Evolutionary conservation across 1,284 basidiomycete genomes (phyloP).

Genomic region (Sporisorium iseilematis-ciliati): DNA sequence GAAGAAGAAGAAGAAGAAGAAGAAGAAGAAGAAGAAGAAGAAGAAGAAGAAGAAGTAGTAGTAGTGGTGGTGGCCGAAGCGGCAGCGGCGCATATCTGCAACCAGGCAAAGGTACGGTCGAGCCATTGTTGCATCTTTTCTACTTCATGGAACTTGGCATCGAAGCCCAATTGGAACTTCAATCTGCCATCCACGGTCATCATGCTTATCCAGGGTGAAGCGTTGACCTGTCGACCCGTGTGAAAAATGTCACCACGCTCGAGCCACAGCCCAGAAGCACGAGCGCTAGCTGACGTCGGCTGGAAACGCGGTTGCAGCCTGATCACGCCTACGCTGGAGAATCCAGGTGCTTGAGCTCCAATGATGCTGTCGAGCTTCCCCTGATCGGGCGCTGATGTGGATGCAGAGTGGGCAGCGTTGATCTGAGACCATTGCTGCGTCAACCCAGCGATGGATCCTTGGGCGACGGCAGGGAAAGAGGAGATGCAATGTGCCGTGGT

Average conservation of each 20-base stretch:
- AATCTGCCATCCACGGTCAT: slow-evolving; percentile 32
- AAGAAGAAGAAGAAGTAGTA: neutral
- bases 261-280: slow-evolving; percentile 22
- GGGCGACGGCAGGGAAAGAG: slow-evolving; percentile 3
- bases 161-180: slow-evolving; percentile 40
- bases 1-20: neutral
- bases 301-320: slow-evolving; percentile 14
- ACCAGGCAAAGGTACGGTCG: slow-evolving; percentile 22
- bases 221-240: slow-evolving; percentile 38
- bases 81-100: slow-evolving; percentile 28
- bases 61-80: too few species aligned
- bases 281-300: slow-evolving; percentile 9
- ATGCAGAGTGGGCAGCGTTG: neutral
- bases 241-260: slow-evolving; percentile 21
- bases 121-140: slow-evolving; percentile 27
- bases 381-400: neutral
- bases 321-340: slow-evolving; percentile 21
- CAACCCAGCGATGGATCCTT: slow-evolving; percentile 10
- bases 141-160: slow-evolving; percentile 36
- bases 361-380: slow-evolving; percentile 18
- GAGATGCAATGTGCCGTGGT: slow-evolving; percentile 31
- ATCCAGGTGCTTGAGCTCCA: slow-evolving; percentile 37
- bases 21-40: neutral
- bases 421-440: slow-evolving; percentile 18
- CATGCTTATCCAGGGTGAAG: slow-evolving; percentile 51